Base-by-base conservation (phyloP, 441 rosid species). In the Croton setiger region DNA sequence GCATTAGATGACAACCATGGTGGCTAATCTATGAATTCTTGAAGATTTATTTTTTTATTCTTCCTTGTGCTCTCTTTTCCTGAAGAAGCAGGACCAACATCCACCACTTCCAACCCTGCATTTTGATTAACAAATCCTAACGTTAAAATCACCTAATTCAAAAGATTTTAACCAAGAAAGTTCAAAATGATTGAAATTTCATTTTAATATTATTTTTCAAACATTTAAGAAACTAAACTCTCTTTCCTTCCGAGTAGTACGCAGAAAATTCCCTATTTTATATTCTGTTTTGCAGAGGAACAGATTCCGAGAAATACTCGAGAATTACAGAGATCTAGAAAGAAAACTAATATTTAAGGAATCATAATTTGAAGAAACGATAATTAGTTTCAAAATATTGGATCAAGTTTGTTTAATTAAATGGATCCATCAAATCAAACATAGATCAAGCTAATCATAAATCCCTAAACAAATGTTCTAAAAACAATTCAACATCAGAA, bases 61-160 rank as follows among this genome's bases (percentile, higher is more conserved):
- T 36, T 20, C 63, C 21, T 55, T 54, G 70, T 74, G 73, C 58
- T 62, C 56, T 7, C 66, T 70, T 75, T 68, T 69, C 44, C n/a
- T 11, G 35, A 75, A 11, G 58, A 76, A 61, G 78, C 77, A 77
- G 59, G 62, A 20, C 67, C 78, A 85, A 81, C 88, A 85, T 45
- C 83, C 76, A 0, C 63, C 72, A 9, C 60, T 37, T 59, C 43
- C 69, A 51, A 64, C 64, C 74, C 88, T 84, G 86, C 81, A 68
- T 64, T 60, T 18, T 56, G 66, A 48, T 27, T 8, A 23, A 2
- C 7, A 39, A 21, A 44, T 4, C 2, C 5, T 0, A 31, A 8
- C 5, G 15, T 48, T 17, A 15, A 3, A 49, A 47, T 5, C 11
- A 27, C 1, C n/a, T 23, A 13, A 48, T 48, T 15, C 18, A 48